Evolutionary conservation across 345 rosid species (phyloP).

Genomic region (Cochlearia excelsa): DNA sequence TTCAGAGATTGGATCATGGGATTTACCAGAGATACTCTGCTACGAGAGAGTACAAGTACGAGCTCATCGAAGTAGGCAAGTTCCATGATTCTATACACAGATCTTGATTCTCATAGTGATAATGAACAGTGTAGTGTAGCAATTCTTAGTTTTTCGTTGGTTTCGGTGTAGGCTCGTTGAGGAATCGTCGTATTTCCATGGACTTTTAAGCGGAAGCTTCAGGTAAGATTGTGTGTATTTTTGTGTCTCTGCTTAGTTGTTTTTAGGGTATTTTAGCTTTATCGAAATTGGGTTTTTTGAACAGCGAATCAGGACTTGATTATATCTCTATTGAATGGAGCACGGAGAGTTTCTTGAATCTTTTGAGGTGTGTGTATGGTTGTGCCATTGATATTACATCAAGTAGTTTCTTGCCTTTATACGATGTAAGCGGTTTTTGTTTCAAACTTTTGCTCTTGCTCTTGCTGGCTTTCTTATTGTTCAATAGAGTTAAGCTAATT

Average conservation of each 20-base stretch:
- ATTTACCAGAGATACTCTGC: conserved; percentile 42
- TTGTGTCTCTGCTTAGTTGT: neutral
- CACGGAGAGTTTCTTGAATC: conserved; percentile 44
- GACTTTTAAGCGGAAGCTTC: conserved; percentile 64
- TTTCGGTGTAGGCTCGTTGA: conserved; percentile 44
- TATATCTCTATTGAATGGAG: conserved; percentile 52
- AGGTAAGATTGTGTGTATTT: conserved; percentile 36
- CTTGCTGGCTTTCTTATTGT: neutral
- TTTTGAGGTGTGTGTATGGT: conserved; percentile 51
- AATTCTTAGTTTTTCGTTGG: neutral
- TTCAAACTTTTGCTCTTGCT: conserved; percentile 9
- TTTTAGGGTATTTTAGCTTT: neutral
- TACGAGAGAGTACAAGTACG: conserved; percentile 40
- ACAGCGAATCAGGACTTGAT: conserved; percentile 57
- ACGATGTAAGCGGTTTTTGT: conserved; percentile 45
- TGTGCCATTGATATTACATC: conserved; percentile 44
- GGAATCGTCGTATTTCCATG: conserved; percentile 59
- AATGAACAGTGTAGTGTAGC: neutral
- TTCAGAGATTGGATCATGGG: conserved; percentile 45
- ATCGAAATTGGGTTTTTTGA: conserved; percentile 18
- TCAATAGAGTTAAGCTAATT: neutral
- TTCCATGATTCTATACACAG: neutral
- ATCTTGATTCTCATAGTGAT: neutral
- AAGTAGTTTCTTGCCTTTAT: conserved; percentile 50
- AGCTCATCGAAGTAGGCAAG: conserved; percentile 51